Percentiles rank a stretch among this genome's conserved stretches.
These are phyloP conservation scores for Lasiosphaeris hirsuta DNA, from an alignment of 495 filamentous ascomycete species.

Conservation along the genomic window DNA sequence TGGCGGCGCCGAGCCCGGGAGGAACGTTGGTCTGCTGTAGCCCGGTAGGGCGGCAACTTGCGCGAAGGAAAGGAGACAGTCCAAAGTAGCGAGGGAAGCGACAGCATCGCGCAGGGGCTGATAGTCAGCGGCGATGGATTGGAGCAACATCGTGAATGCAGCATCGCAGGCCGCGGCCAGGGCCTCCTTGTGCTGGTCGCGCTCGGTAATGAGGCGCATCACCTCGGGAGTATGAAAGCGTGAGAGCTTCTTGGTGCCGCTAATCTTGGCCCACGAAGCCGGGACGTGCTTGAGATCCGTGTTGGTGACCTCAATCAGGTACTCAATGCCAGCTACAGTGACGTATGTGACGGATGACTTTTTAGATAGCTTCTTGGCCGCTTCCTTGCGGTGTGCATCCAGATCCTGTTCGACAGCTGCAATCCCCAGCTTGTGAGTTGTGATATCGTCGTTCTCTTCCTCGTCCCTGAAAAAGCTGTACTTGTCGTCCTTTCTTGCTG, in stretches of 20 bases:
- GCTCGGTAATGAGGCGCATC: conserved; percentile 72
- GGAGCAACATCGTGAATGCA: conserved; percentile 70
- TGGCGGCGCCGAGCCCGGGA: conserved; percentile 52
- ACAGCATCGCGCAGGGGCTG: conserved; percentile 86
- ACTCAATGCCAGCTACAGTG: conserved; percentile 86
- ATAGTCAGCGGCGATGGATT: conserved; percentile 74
- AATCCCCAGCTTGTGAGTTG: conserved; percentile 86
- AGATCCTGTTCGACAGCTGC: conserved; percentile 85
- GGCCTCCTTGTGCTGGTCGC: conserved; percentile 92
- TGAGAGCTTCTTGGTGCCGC: conserved; percentile 86
- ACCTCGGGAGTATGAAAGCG: conserved; percentile 95
- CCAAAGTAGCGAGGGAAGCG: conserved; percentile 78
- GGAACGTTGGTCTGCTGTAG: conserved; percentile 83
- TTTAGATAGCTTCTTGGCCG: conserved; percentile 65
- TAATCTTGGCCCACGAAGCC: conserved; percentile 91
- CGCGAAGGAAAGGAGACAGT: conserved; percentile 85
- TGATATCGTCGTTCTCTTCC: conserved; percentile 80
- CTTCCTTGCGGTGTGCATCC: conserved; percentile 66
- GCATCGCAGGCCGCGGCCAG: conserved; percentile 87
- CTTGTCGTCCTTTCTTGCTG: conserved; percentile 84
- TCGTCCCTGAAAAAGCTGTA: conserved; percentile 89
- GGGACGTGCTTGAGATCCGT: conserved; percentile 76
- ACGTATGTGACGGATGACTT: conserved; percentile 69
- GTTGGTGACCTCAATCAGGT: conserved; percentile 88
- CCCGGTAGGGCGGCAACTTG: conserved; percentile 80